A percentile compares a stretch with the other conserved stretches of the same genome.
These are phyloP conservation scores for Astrocystis sublimbata DNA, from an alignment of 495 filamentous ascomycete species.

Conservation along the genomic window DNA sequence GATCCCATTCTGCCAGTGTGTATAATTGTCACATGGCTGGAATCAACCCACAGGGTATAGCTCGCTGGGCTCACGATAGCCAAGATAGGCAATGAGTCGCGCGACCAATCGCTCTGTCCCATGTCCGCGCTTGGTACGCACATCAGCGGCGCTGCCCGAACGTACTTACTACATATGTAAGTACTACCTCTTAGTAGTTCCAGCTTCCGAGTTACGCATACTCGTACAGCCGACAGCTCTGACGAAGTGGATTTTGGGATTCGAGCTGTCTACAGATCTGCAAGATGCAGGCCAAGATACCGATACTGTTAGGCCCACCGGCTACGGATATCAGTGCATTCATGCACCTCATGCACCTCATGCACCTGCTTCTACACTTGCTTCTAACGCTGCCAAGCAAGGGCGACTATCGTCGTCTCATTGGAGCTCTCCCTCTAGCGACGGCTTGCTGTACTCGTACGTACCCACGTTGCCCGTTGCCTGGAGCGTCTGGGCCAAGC, in stretches of 20 bases:
- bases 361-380: too few relatives aligned
- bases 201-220: too few relatives aligned
- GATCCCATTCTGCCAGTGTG: not conserved
- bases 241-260: not conserved
- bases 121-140: not conserved
- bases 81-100: conserved; percentile 8
- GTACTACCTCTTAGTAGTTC: too few relatives aligned
- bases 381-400: not conserved
- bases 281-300: not conserved
- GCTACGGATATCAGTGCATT: too few relatives aligned
- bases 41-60: not conserved
- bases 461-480: not conserved
- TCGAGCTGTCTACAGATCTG: not conserved
- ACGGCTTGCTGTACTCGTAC: not conserved
- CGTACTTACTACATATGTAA: too few relatives aligned
- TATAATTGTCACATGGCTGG: conserved; percentile 7
- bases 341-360: too few relatives aligned
- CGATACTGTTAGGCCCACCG: too few relatives aligned
- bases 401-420: not conserved
- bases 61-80: not conserved
- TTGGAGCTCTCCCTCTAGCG: not conserved
- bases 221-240: not conserved
- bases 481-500: not conserved
- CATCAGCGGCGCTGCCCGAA: too few relatives aligned
- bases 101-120: conserved; percentile 7